Evolutionary conservation across 2,329 filamentous ascomycete genomes (phyloP).

Genomic region (Fusarium tuaranense): DNA sequence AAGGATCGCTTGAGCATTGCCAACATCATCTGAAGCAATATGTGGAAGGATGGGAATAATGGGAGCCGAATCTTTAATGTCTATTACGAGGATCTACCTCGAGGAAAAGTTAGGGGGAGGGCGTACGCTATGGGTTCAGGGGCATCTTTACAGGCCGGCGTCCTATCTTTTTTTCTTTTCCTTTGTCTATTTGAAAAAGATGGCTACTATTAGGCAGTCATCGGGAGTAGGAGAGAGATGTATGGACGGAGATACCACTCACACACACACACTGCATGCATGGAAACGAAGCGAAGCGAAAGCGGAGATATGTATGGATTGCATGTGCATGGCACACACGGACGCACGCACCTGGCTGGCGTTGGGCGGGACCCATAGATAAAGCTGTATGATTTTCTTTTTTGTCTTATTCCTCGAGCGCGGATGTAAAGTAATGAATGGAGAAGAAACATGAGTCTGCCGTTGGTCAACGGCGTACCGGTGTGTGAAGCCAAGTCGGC

Average conservation of each 20-base stretch:
- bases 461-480: conserved; percentile 13
- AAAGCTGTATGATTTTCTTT: conserved; percentile 14
- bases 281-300: conserved; percentile 26
- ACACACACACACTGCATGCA: conserved; percentile 29
- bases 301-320: conserved; percentile 8
- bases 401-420: conserved; percentile 5
- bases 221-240: conserved; percentile 3
- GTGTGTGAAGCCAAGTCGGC: conserved; percentile 10
- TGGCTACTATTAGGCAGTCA: conserved; percentile 14
- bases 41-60: not conserved
- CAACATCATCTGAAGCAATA: conserved; percentile 55
- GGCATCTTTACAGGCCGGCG: conserved; percentile 22
- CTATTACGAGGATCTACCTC: conserved; percentile 33
- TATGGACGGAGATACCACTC: conserved; percentile 32
- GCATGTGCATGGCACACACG: conserved; percentile 29
- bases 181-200: conserved; percentile 13
- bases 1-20: conserved; percentile 56
- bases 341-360: conserved; percentile 25
- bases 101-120: conserved; percentile 22
- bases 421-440: conserved; percentile 23
- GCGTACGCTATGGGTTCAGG: conserved; percentile 8
- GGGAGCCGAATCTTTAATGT: conserved; percentile 37
- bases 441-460: conserved; percentile 14
- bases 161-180: conserved; percentile 5
- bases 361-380: conserved; percentile 33